Percentiles rank a stretch among this genome's conserved stretches.
phyloP scores from a whole-genome alignment of 345 rosid species.

The Lepidium aucheri region DNA sequence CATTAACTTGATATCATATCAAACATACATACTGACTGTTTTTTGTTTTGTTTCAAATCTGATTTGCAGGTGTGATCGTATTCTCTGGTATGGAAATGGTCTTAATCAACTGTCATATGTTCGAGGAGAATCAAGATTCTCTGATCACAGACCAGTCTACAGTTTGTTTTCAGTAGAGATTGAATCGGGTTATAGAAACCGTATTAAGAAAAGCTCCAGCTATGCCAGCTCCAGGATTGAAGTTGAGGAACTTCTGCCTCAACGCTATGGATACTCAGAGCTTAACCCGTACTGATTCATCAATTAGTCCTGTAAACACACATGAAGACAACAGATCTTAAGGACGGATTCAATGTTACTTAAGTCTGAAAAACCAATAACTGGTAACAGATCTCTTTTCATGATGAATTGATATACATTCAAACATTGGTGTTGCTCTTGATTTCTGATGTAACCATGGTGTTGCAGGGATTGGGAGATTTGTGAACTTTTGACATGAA shows the following conservation, averaged over 20 bases:
- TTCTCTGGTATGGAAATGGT: constrained; percentile 94
- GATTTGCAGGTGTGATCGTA: constrained; percentile 85
- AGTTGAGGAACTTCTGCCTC: constrained; percentile 80
- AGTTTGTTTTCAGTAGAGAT: constrained; percentile 78
- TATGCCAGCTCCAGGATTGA: constrained; percentile 70
- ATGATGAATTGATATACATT: neutral
- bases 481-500: neutral
- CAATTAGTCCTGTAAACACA: neutral
- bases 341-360: neutral
- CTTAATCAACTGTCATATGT: constrained; percentile 76
- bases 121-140: constrained; percentile 96
- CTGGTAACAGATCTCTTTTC: neutral
- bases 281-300: constrained; percentile 40
- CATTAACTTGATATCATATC: neutral
- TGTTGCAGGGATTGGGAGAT: neutral
- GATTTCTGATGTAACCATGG: neutral
- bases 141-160: constrained; percentile 96
- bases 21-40: neutral
- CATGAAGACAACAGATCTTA: neutral
- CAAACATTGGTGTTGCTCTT: neutral
- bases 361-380: neutral
- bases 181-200: constrained; percentile 52
- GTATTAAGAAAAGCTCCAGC: constrained; percentile 62
- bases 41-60: neutral
- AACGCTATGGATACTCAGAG: constrained; percentile 44